Base-by-base conservation (phyloP, 108 stramenopile species). In the Cylindrotheca fusiformis region DNA sequence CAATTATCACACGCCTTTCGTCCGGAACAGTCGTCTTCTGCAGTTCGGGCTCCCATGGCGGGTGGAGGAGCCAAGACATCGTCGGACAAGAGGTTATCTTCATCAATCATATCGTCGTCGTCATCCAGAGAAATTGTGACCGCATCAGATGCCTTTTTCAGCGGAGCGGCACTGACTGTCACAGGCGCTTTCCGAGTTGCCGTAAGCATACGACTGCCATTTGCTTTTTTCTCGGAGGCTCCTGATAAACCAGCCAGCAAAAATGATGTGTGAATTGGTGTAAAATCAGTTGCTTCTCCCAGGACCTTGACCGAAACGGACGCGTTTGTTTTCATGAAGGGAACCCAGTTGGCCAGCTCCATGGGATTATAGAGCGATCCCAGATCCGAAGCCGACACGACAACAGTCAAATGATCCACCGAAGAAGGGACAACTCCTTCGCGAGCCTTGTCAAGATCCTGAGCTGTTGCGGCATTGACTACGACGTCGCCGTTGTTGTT, bases 1-100 rank as follows among this genome's bases (percentile, higher is more conserved):
- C 98, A 99, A 73, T 99, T 83, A 66, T 90, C 94, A 82, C 98
- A 99, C 17, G 98, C 88, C 55, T 82, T 83, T 25, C 93, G 75
- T 31, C 93, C 93, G 41, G 74, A 74, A 65, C 93, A 94, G 67
- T 94, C 92, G 55, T 85, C 65, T 27, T 30, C 54, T 4, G 65
- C 65, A 19, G 65, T 66, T 28, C 55, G 65, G 29, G 53, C 55
- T 22, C 46, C 65, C 53, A 55, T 66, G 41, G 55, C 47, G n/a
- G 65, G 46, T 23, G 65, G 65, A 31, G 65, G 55, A 29, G 65
- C 55, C 26, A 65, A 27, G 27, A 47, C 29, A 5, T 65, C 72
- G 28, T 77, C 80, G 17, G 33, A 28, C 55, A 87, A 77, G 2
- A 87, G 55, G 55, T 64, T 83, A 47, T 87, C 86, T 74, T 92